Evolutionary conservation across 2,329 filamentous ascomycete species (phyloP).

Genomic region (Aspergillus phoenicis): DNA sequence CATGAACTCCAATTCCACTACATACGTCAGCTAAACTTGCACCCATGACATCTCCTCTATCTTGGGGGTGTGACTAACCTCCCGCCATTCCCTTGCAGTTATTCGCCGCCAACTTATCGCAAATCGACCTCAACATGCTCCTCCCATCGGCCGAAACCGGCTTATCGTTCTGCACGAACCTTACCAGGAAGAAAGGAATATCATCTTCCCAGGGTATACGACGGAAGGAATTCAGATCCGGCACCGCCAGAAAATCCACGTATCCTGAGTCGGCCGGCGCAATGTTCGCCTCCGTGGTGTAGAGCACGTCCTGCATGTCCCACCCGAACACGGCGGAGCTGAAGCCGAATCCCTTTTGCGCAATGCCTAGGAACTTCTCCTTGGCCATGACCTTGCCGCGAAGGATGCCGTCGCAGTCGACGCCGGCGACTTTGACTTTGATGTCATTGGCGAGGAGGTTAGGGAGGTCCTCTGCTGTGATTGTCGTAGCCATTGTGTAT

Average conservation of each 20-base stretch:
- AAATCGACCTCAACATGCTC: constrained; percentile 68
- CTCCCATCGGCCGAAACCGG: constrained; percentile 77
- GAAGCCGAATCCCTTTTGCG: constrained; percentile 78
- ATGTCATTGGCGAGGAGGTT: constrained; percentile 68
- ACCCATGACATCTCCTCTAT: background rate
- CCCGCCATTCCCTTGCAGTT: constrained; percentile 84
- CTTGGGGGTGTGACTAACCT: constrained; percentile 56
- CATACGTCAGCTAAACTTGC: background rate
- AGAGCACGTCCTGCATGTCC: constrained; percentile 94
- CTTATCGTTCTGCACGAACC: constrained; percentile 73
- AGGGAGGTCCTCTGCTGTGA: constrained; percentile 65
- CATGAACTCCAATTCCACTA: constrained; percentile 86
- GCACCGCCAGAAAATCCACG: constrained; percentile 76
- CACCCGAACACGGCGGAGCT: constrained; percentile 91
- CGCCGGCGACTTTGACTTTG: constrained; percentile 80
- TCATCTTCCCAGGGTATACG: constrained; percentile 88
- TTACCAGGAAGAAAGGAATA: constrained; percentile 79
- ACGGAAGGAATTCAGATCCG: constrained; percentile 73
- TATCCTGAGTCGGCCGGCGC: constrained; percentile 86
- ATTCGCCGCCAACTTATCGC: constrained; percentile 65
- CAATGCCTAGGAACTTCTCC: constrained; percentile 84
- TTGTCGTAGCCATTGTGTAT: constrained; percentile 15
- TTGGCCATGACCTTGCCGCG: constrained; percentile 89
- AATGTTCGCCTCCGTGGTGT: constrained; percentile 65
- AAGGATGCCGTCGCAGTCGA: constrained; percentile 83